Evolutionary conservation across 2,329 filamentous ascomycete species (phyloP).

Genomic region (Knufia fluminis): DNA sequence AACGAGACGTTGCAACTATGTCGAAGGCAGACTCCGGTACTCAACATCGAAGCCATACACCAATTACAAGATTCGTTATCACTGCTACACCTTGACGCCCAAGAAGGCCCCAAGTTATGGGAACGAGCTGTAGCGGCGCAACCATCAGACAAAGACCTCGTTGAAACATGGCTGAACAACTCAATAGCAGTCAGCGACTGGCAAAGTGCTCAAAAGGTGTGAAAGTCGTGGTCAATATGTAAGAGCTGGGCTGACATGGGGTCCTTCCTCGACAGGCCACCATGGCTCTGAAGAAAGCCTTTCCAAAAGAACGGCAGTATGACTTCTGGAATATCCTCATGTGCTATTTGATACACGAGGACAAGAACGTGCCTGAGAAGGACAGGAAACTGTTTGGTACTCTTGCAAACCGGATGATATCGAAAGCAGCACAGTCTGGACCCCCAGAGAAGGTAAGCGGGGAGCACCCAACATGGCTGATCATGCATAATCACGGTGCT

Average conservation of each 20-base stretch:
- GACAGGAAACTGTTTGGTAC: constrained; percentile 40
- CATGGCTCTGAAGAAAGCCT: constrained; percentile 42
- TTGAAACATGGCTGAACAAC: constrained; percentile 37
- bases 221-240: constrained; percentile 13
- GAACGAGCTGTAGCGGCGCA: constrained; percentile 38
- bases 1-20: constrained; percentile 36
- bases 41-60: constrained; percentile 37
- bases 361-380: constrained; percentile 30
- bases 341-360: constrained; percentile 33
- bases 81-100: constrained; percentile 28
- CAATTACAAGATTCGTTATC: constrained; percentile 34
- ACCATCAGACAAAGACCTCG: constrained; percentile 35
- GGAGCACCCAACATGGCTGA: background rate
- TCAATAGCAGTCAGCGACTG: constrained; percentile 35
- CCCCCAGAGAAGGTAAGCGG: constrained; percentile 35
- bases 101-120: constrained; percentile 33
- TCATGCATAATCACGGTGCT: background rate
- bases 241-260: constrained; percentile 22
- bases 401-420: constrained; percentile 42
- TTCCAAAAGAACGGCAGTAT: constrained; percentile 39
- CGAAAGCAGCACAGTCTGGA: constrained; percentile 37
- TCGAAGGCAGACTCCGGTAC: constrained; percentile 33
- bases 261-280: constrained; percentile 31
- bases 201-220: constrained; percentile 42
- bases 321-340: constrained; percentile 43